Conservation (phyloP, 176 grass and related monocot genomes). For the Puya raimondii region DNA sequence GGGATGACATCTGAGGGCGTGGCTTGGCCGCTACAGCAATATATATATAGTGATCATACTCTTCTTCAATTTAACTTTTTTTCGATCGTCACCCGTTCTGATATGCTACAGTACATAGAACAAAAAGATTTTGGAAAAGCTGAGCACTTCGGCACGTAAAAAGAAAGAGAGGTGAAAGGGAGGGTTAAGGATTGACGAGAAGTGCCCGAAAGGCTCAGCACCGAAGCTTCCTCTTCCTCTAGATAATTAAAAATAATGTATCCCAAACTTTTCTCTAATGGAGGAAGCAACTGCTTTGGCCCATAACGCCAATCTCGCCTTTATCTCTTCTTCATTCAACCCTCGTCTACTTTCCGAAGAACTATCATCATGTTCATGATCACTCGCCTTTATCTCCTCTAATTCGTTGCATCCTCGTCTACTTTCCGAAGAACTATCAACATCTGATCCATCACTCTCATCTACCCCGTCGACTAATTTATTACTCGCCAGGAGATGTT, state of each 20-base stretch:
- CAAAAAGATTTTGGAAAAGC: too few species aligned
- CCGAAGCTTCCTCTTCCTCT: not conserved
- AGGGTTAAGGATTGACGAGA: too few species aligned
- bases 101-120: not conserved
- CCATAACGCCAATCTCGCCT: constrained; percentile 20
- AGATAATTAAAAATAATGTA: not conserved
- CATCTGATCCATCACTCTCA: not conserved
- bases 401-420: constrained; percentile 3
- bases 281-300: constrained; percentile 29
- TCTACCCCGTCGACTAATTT: not conserved
- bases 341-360: not conserved
- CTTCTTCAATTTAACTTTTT: too few species aligned
- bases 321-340: constrained; percentile 14
- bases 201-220: too few species aligned
- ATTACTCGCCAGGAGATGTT: constrained; percentile 18
- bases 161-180: too few species aligned
- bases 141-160: too few species aligned
- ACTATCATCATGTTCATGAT: not conserved
- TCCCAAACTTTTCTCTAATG: constrained; percentile 14
- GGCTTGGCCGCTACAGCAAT: too few species aligned
- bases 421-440: not conserved
- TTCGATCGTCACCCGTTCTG: too few species aligned
- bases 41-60: too few species aligned
- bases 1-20: too few species aligned
- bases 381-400: constrained; percentile 13